Percentiles rank a stretch among this genome's conserved stretches.
Conservation (phyloP, 257 asterid species). For the Penstemon eatonii region DNA sequence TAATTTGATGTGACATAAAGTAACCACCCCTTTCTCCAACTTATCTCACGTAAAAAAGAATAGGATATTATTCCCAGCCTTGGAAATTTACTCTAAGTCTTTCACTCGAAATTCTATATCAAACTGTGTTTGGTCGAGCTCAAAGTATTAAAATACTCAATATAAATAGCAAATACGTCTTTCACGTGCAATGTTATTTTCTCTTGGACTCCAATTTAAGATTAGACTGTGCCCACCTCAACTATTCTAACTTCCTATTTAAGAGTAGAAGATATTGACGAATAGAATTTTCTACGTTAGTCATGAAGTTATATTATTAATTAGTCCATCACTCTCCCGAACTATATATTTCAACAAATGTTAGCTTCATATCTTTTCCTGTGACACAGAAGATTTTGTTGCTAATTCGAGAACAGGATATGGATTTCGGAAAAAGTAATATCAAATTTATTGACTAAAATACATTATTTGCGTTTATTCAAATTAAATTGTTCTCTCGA, state of each 20-base stretch:
- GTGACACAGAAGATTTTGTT: no score
- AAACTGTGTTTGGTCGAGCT: no score
- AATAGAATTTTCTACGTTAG: neutral
- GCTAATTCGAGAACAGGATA: no score
- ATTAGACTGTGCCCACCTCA: neutral
- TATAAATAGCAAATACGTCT: neutral
- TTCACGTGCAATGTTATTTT: conserved; percentile 10
- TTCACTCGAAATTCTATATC: no score
- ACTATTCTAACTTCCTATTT: conserved; percentile 27
- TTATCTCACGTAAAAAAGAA: no score
- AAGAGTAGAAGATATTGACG: conserved; percentile 17
- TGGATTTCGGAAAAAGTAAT: no score
- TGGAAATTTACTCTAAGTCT: no score
- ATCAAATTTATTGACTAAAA: neutral
- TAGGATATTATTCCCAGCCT: no score
- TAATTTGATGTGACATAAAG: no score
- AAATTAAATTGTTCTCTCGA: neutral
- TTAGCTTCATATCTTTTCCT: neutral
- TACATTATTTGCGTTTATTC: neutral
- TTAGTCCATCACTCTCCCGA: neutral
- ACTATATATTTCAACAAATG: neutral
- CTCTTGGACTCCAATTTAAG: neutral
- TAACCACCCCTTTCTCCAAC: no score
- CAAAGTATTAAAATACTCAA: no score
- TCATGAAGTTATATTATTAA: no score